These are phyloP conservation scores for Talaromyces borbonicus DNA, from an alignment of 495 filamentous ascomycete genomes.

Conservation along the genomic window DNA sequence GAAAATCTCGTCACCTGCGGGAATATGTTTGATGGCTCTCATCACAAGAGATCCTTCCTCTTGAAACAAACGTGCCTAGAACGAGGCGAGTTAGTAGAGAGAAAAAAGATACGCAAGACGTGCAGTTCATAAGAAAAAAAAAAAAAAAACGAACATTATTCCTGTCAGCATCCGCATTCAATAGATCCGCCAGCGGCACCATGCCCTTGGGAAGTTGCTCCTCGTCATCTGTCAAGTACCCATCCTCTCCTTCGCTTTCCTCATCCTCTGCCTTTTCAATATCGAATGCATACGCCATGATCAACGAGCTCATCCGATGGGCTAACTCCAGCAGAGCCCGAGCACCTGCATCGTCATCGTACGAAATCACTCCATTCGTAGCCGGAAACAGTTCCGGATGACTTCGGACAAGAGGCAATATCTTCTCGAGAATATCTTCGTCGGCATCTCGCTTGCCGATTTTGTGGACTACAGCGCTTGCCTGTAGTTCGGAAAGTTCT, in stretches of 20 bases:
- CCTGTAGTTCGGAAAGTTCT: slow-evolving; percentile 67
- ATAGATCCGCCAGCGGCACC: slow-evolving; percentile 86
- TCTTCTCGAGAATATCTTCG: slow-evolving; percentile 47
- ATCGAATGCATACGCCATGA: slow-evolving; percentile 95
- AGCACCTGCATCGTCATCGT: slow-evolving; percentile 34
- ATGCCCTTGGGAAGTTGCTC: slow-evolving; percentile 63
- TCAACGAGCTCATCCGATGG: slow-evolving; percentile 73
- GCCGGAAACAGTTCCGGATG: slow-evolving; percentile 37
- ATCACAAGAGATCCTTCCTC: slow-evolving; percentile 54
- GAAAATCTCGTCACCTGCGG: slow-evolving; percentile 67
- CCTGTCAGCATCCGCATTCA: slow-evolving; percentile 81
- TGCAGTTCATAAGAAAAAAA: too few species aligned
- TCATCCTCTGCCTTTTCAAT: slow-evolving; percentile 50
- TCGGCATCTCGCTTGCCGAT: slow-evolving; percentile 70
- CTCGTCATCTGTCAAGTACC: slow-evolving; percentile 59
- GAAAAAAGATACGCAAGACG: slow-evolving; percentile 16
- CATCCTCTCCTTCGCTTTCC: slow-evolving; percentile 41
- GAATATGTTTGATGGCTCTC: slow-evolving; percentile 55
- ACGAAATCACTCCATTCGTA: slow-evolving; percentile 39
- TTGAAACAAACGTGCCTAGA: slow-evolving; percentile 58
- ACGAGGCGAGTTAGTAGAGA: neutral
- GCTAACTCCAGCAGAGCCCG: slow-evolving; percentile 49
- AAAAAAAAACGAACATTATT: slow-evolving; percentile 52
- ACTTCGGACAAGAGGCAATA: slow-evolving; percentile 50
- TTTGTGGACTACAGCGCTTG: slow-evolving; percentile 63